Evolutionary conservation across 208 protist genomes (phyloP).

Genomic region (Wallacemonas sp.): DNA sequence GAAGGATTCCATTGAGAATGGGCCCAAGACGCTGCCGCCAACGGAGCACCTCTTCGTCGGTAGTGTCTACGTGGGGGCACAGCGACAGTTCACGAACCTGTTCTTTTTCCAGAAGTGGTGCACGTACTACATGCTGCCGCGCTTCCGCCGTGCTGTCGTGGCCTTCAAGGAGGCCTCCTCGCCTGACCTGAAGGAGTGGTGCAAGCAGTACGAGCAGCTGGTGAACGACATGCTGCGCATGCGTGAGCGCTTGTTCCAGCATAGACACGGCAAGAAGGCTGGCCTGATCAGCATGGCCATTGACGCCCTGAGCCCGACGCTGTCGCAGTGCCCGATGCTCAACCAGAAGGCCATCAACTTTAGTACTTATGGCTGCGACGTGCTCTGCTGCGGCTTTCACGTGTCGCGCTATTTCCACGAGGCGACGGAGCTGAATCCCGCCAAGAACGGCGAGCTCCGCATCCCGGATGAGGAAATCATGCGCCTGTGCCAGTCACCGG

Average conservation of each 20-base stretch:
- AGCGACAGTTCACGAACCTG: constrained; percentile 84
- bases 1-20: constrained; percentile 81
- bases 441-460: constrained; percentile 66
- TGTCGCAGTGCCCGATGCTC: constrained; percentile 80
- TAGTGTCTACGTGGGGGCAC: constrained; percentile 71
- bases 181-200: constrained; percentile 85
- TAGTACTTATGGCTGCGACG: constrained; percentile 75
- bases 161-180: constrained; percentile 84
- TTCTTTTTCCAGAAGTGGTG: constrained; percentile 81
- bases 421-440: constrained; percentile 87
- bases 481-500: constrained; percentile 58
- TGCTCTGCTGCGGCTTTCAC: constrained; percentile 78
- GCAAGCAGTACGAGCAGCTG: constrained; percentile 86
- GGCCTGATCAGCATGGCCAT: constrained; percentile 60
- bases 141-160: constrained; percentile 66
- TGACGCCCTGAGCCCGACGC: constrained; percentile 67
- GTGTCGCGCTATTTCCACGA: constrained; percentile 89
- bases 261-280: constrained; percentile 74
- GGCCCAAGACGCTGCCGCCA: constrained; percentile 66
- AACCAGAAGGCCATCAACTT: constrained; percentile 91
- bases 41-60: constrained; percentile 80
- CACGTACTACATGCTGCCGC: constrained; percentile 72
- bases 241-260: constrained; percentile 83
- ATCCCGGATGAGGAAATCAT: constrained; percentile 62
- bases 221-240: constrained; percentile 79